phyloP scores from a whole-genome alignment of 257 asterid genomes.

The Solanum paucissectum region DNA sequence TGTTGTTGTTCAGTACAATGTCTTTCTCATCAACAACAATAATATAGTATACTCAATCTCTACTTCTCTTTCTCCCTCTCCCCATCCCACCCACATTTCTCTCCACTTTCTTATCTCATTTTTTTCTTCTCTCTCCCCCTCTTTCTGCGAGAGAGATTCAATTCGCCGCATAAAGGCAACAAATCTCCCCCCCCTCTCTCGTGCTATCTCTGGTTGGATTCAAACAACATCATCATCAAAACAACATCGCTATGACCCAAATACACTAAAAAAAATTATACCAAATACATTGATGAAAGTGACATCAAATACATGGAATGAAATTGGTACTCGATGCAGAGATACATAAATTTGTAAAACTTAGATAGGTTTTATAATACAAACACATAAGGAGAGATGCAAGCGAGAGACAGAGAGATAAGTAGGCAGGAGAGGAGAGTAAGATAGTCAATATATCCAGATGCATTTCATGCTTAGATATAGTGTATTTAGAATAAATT shows the following conservation, averaged over 20 bases:
- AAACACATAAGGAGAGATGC: background rate
- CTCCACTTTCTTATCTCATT: no score
- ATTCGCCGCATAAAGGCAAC: no score
- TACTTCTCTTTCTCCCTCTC: rapidly evolving
- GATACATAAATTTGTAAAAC: no score
- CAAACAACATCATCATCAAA: background rate
- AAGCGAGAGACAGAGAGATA: background rate
- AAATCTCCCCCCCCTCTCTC: background rate
- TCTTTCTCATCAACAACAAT: background rate
- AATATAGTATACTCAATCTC: background rate
- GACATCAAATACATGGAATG: background rate
- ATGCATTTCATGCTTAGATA: background rate
- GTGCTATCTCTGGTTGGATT: background rate
- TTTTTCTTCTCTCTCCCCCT: background rate
- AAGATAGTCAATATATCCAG: background rate
- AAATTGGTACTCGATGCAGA: no score
- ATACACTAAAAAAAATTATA: background rate
- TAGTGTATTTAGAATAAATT: background rate
- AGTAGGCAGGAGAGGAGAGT: background rate
- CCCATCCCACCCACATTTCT: no score
- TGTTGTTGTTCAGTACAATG: no score
- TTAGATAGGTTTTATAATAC: no score
- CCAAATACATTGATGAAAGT: no score
- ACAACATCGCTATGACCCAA: background rate
- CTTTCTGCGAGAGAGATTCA: rapidly evolving